Evolutionary conservation across 306 rosid genomes (phyloP), one percentile per base, ranked within the genome.

Genomic region (Quercus glauca): DNA sequence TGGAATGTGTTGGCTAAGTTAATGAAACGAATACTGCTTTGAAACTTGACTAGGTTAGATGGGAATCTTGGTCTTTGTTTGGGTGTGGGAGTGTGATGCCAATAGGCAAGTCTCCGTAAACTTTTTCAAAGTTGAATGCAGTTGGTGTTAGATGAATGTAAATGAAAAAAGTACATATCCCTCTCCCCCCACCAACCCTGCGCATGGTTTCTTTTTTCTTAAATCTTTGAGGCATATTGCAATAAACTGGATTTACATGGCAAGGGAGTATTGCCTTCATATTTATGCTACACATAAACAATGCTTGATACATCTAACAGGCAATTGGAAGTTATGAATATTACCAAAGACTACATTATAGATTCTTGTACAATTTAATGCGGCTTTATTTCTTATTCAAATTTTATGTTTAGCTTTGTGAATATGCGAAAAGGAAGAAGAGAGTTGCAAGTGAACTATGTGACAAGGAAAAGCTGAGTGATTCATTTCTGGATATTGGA

Each of bases 361-460:
- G 37, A 43, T 75, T 77, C 63, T 53, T 28, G 20, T 76, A 49
- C 29, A 67, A 57, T 52, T 35, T 37, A 58, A 26, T 61, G 55
- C 4, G 49, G 57, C 64, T 72, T 80, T 41, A 35, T 51, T 86
- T 86, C 78, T 84, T 67, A 69, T 65, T 81, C 61, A 71, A 56
- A 69, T 84, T 77, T 77, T 82, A 77, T 84, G 72, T 85, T 75
- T 83, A 95, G 99, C 81, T 83, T 69, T 85, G 84, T 81, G 88
- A 89, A 80, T 90, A 81, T 83, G 98, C 97, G 12, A 92, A 95
- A 86, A 87, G 79, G 89, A 95, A 89, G 93, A 92, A 90, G 80
- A 84, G 74, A 76, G 77, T 90, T 75, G 89, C 98, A 71, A 72
- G 31, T 76, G 92, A 90, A 79, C 92, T 95, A 77, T 75, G 86